Evolutionary conservation across 768 basidiomycete species (phyloP), one percentile per base, ranked within the genome.

Genomic region (Cystobasidiopsis lactophilus): DNA sequence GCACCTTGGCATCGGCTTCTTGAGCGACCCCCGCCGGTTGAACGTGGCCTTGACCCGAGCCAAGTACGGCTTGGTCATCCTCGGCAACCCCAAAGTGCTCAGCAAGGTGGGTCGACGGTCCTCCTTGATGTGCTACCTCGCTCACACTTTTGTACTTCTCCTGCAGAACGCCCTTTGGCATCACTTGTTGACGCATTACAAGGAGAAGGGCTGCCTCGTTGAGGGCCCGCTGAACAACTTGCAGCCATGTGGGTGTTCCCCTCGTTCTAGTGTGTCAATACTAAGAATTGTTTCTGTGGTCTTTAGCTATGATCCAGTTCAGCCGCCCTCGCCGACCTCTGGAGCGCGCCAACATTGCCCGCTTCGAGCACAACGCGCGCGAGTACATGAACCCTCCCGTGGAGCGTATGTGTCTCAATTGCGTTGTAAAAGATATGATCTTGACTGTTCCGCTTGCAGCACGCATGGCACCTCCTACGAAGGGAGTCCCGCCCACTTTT

Each of bases 41-140:
- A 98, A 98, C 62, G 93, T 98, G 46, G 93, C 93, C 24, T 74
- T 98, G 40, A 95, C 93, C 1, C 76, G 93, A 57, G 91, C 93
- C 38, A 96, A 95, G 67, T 98, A 96, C 64, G 93, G 93, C 2
- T 81, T 91, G 9, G 93, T 98, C 47, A 95, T 98, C 62, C 73
- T 98, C n/a, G 93, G 93, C n/a, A 98, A 98, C 66, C 93, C 93
- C 2, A 96, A 96, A 67, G 91, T 98, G 52, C 71, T 98, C 46
- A 93, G 86, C 79, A 98, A 96, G 80, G 91, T 85, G 35, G 56
- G 65, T 55, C 10, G 19, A 23, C 38, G 44, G 24, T 11, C n/a
- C n/a, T 37, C 39, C 40, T 27, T 27, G 26, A 16, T 35, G 27
- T 41, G 3, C 9, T 24, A 23, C 39, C 16, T 13, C 18, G 26